Base-by-base conservation (phyloP, 1,284 basidiomycete genomes). In the Termitomyces sp. region DNA sequence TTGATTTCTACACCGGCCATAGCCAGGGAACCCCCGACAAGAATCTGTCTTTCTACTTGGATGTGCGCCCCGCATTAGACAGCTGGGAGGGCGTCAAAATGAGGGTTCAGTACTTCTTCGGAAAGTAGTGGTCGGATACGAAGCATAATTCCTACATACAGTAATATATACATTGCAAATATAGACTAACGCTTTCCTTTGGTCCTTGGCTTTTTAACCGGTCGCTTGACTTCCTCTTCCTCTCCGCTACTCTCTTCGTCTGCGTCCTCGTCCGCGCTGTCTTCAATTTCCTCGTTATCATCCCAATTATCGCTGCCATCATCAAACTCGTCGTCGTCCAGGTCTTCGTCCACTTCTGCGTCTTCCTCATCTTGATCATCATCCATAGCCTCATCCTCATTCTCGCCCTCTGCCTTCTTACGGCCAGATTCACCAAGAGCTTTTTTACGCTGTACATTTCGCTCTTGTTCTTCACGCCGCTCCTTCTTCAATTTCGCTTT, bases 1-100 rank as follows among this genome's bases (percentile, higher is more conserved):
- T 99, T 62, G 96, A 99, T 72, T 99, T 98, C 69, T 99, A 99
- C 76, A 90, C 93, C 0, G 96, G 97, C n/a, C 84, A 81, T 55
- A 73, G 75, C 30, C 70, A 74, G 44, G 69, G 67, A 31, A 63
- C 73, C 4, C 61, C 71, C 26, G 68, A 73, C 10, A 71, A 71
- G 52, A 77, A 77, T 58, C 66, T 83, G 19, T 86, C 94, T 3
- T 99, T 99, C 72, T 97, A 90, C 70, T 81, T 99, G 40, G 97
- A 99, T 65, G 94, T 93, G 10, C 80, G 96, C 46, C 96, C 96
- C 0, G 95, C 96, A 1, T 70, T 98, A 39, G 94, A 98, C 67
- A 90, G 79, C 63, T 92, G 90, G 86, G 93, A 97, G 65, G 91
- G 91, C 13, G 74, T 92, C 15, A 84, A 84, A 63, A 91, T 98